These are phyloP conservation scores for Cercophora scortea DNA, from an alignment of 495 filamentous ascomycete species.

Conservation along the genomic window DNA sequence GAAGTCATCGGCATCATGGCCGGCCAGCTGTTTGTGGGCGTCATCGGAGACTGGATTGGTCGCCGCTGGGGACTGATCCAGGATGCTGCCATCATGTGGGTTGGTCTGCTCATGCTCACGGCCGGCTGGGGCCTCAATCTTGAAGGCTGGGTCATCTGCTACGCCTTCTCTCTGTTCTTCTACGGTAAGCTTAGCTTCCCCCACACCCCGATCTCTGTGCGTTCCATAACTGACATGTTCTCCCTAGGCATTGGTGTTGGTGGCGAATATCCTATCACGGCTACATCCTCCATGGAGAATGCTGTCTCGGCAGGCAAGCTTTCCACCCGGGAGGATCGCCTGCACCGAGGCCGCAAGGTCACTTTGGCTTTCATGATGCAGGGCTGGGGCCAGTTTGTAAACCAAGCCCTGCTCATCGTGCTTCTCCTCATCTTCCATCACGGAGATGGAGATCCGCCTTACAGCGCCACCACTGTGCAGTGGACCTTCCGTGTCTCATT, in stretches of 20 bases:
- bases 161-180: conserved; percentile 82
- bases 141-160: conserved; percentile 90
- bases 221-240: not conserved
- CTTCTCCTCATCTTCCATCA: conserved; percentile 75
- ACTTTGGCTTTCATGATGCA: conserved; percentile 94
- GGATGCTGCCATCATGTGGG: conserved; percentile 86
- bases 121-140: conserved; percentile 76
- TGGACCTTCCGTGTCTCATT: conserved; percentile 84
- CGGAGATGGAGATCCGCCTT: conserved; percentile 61
- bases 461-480: conserved; percentile 61
- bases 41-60: conserved; percentile 59
- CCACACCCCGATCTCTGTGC: not conserved
- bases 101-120: conserved; percentile 80
- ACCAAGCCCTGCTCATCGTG: conserved; percentile 78
- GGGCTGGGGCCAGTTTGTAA: conserved; percentile 89
- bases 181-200: conserved; percentile 47
- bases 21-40: conserved; percentile 70
- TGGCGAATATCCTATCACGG: conserved; percentile 92
- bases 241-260: conserved; percentile 67
- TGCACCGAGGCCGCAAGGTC: conserved; percentile 88
- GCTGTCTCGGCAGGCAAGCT: conserved; percentile 75
- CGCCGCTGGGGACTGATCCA: conserved; percentile 89
- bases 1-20: conserved; percentile 85
- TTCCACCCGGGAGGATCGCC: conserved; percentile 80
- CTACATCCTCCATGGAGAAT: conserved; percentile 92